Conservation (phyloP, 495 filamentous ascomycete genomes). For the Tuber borchii region DNA sequence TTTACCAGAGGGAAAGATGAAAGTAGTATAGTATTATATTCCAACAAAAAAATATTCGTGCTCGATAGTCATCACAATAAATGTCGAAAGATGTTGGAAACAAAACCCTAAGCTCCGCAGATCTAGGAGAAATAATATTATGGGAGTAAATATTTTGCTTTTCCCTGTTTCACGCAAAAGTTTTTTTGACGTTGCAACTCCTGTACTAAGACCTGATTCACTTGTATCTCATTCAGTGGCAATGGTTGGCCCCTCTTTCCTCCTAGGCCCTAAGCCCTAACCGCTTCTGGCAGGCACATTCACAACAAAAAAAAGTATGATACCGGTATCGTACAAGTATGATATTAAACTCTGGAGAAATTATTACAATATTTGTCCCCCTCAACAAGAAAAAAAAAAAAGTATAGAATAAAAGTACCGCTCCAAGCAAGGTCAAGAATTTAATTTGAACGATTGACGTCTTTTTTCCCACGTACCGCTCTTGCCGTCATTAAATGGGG, state of each 20-base stretch:
- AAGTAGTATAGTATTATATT: background rate
- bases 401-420: background rate
- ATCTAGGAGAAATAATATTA: background rate
- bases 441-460: no score
- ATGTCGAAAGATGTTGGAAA: no score
- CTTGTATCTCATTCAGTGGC: background rate
- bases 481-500: background rate
- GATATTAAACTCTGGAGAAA: no score
- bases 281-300: background rate
- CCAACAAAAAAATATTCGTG: background rate
- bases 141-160: no score
- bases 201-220: background rate
- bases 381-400: background rate
- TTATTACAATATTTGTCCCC: background rate
- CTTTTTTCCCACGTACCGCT: background rate
- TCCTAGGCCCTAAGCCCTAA: background rate
- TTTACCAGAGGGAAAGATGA: background rate
- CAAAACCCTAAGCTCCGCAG: background rate
- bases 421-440: background rate
- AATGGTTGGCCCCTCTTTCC: background rate
- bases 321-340: no score
- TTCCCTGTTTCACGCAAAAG: background rate
- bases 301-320: background rate
- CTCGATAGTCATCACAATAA: background rate
- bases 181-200: background rate